Base-by-base conservation (phyloP, 1,139 yeast species). In the Suhomyces bribrorum region DNA sequence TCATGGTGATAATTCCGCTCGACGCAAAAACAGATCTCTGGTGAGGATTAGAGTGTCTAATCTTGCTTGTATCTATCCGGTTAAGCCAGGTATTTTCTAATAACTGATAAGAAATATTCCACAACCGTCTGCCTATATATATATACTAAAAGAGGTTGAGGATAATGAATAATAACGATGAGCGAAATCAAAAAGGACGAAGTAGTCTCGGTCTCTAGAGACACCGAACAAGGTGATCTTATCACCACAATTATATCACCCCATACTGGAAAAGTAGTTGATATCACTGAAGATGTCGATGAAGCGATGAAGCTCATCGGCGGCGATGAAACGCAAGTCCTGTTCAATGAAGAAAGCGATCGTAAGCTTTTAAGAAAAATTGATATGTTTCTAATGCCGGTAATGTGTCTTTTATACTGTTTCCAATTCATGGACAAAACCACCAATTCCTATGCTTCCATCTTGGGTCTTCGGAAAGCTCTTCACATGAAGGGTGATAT, bases 341-440 rank as follows among this genome's bases (percentile, higher is more conserved):
- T 23, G 29, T 22, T 33, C 20, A 36, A 31, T 31, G 27, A 42
- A n/a, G 47, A 15, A 11, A 11, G 22, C 3, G 40, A 37, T 26
- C 17, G 30, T 41, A 61, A 47, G 43, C 49, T 76, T 8, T 55
- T 69, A 12, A 46, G 75, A 32, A 82, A 80, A 50, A 75, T 78
- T 23, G 86, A 81, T 53, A 29, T 71, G 14, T 70, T 56, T 44
- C 53, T 82, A 42, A 58, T 78, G 42, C 82, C 86, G 0, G 42
- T 81, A 25, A 65, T 81, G 66, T 72, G 81, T 50, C 40, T 75
- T 9, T 54, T 80, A 12, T 79, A 79, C 51, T 69, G 79, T n/a
- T 61, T 73, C 29, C 87, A 81, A 56, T 78, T 75, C 43, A 77
- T 82, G 79, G 88, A 82, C 57, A 83, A 83, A 53, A 59, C 70